Percentiles rank a stretch among this genome's conserved stretches.
Evolutionary conservation across 2,329 filamentous ascomycete genomes (phyloP).

Genomic region (Aureobasidium subglaciale): DNA sequence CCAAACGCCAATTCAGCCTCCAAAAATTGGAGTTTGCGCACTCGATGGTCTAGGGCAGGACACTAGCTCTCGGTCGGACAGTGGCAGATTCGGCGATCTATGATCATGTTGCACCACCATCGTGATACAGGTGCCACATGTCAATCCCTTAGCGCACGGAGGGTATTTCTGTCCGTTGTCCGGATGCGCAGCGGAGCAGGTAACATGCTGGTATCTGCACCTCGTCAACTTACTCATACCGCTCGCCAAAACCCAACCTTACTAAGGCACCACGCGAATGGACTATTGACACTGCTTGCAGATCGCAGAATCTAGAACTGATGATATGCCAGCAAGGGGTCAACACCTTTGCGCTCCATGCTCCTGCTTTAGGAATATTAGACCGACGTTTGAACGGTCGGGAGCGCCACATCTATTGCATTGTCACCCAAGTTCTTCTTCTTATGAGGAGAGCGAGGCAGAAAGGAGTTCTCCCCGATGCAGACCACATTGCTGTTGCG

Average conservation of each 20-base stretch:
- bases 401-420: background rate
- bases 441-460: too few relatives aligned
- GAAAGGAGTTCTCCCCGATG: background rate
- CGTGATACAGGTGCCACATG: background rate
- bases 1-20: background rate
- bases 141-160: background rate
- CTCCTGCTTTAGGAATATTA: background rate
- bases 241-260: too few relatives aligned
- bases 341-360: too few relatives aligned
- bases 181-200: background rate
- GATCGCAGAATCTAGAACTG: constrained; percentile 1
- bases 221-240: background rate
- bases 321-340: too few relatives aligned
- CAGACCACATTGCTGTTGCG: background rate
- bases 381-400: background rate
- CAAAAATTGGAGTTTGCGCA: background rate
- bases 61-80: background rate
- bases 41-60: background rate
- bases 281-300: background rate
- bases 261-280: background rate
- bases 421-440: too few relatives aligned
- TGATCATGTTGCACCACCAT: background rate
- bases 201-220: background rate
- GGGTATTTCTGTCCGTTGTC: too few relatives aligned
- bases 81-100: background rate